A percentile compares a stretch with the other conserved stretches of the same genome.
phyloP scores from a whole-genome alignment of 352 stramenopile species.

The Plasmopara viticola region DNA sequence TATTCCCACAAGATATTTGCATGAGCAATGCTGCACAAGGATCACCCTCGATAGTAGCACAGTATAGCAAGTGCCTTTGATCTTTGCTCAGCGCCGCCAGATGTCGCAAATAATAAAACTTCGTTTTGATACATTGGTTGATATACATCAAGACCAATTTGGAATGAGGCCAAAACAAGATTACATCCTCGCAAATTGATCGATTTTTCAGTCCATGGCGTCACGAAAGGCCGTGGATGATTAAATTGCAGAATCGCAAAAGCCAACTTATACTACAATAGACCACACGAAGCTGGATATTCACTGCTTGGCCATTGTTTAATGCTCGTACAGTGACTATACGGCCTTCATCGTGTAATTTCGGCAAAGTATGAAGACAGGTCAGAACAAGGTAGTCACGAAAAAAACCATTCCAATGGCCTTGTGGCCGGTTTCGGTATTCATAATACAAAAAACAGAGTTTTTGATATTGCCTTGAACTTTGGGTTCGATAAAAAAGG shows the following conservation, averaged over 20 bases:
- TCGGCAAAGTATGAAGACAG: not conserved
- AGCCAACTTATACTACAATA: not conserved
- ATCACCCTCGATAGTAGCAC: not conserved
- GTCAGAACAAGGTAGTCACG: not conserved
- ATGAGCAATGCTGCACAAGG: not conserved
- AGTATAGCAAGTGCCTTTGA: not conserved
- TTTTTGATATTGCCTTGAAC: not conserved
- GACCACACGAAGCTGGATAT: not conserved
- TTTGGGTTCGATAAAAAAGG: not conserved
- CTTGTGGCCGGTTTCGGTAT: not conserved
- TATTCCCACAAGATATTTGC: not conserved
- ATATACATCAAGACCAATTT: conserved; percentile 1
- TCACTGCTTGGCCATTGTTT: not conserved
- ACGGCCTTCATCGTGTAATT: not conserved
- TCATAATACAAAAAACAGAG: not conserved
- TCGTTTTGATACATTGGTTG: conserved; percentile 1
- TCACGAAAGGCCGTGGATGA: not conserved
- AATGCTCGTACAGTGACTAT: not conserved
- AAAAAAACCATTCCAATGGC: conserved; percentile 2
- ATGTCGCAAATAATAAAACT: not conserved
- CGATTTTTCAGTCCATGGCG: not conserved
- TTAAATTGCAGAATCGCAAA: not conserved
- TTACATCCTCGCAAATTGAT: not conserved
- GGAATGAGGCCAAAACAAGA: conserved; percentile 3
- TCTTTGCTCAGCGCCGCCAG: not conserved